Percentiles rank a stretch among this genome's conserved stretches.
These are phyloP conservation scores for Paxillus ammoniavirescens DNA, from an alignment of 768 basidiomycete genomes.

Conservation along the genomic window DNA sequence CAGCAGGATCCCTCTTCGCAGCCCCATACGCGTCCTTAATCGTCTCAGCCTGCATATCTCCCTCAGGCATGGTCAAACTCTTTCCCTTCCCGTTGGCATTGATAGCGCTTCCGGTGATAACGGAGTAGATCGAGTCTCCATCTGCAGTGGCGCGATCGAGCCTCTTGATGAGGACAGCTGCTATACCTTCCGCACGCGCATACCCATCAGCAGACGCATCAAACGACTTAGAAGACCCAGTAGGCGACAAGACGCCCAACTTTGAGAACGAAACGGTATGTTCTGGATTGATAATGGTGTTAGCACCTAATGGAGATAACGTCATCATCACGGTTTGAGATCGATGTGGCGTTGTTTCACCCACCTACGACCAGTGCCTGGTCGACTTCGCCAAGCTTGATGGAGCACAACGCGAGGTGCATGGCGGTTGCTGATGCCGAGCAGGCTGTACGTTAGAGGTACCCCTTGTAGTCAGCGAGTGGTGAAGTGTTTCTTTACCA, in stretches of 20 bases:
- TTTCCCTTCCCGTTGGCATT: constrained; percentile 34
- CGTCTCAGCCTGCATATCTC: constrained; percentile 32
- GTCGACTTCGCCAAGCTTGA: constrained; percentile 44
- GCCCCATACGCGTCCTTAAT: constrained; percentile 32
- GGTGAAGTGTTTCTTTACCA: neutral
- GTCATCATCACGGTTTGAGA: neutral
- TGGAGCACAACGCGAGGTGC: constrained; percentile 46
- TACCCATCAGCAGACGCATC: constrained; percentile 34
- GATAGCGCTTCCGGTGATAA: constrained; percentile 32
- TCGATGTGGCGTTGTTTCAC: neutral
- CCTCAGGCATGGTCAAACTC: constrained; percentile 35
- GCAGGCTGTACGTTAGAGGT: constrained; percentile 28
- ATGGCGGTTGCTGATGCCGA: constrained; percentile 46
- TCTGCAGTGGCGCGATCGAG: constrained; percentile 31
- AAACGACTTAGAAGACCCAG: constrained; percentile 32
- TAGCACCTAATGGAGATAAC: constrained; percentile 16
- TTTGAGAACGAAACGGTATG: constrained; percentile 28
- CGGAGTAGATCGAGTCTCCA: constrained; percentile 30
- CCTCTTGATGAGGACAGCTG: constrained; percentile 34
- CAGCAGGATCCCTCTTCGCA: constrained; percentile 30
- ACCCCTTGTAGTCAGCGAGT: neutral
- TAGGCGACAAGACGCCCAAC: constrained; percentile 34
- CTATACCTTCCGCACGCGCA: constrained; percentile 27
- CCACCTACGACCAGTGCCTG: constrained; percentile 41
- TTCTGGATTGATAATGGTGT: constrained; percentile 28